These are phyloP conservation scores for Globisporangium spinosum DNA, from an alignment of 352 stramenopile species.

Conservation along the genomic window DNA sequence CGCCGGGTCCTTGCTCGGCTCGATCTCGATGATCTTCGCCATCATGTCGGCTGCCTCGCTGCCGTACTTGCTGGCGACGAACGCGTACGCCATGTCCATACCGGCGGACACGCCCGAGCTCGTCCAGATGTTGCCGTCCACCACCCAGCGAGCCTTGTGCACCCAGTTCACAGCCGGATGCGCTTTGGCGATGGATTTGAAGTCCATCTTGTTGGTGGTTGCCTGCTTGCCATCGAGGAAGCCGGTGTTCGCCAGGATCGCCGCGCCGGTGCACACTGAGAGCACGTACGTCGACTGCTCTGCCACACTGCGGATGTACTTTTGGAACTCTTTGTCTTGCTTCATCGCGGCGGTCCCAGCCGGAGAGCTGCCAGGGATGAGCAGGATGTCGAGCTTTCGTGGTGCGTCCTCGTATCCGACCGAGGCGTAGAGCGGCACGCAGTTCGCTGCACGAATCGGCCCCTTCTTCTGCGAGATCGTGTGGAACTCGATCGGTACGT, in stretches of 20 bases:
- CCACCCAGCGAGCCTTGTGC: slow-evolving; percentile 29
- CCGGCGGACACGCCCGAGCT: slow-evolving; percentile 33
- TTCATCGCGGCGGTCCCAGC: neutral
- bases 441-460: neutral
- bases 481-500: slow-evolving; percentile 34
- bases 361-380: slow-evolving; percentile 5
- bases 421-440: slow-evolving; percentile 20
- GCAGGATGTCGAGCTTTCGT: slow-evolving; percentile 14
- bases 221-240: slow-evolving; percentile 25
- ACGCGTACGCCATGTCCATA: slow-evolving; percentile 35
- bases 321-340: slow-evolving; percentile 5
- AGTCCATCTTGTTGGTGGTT: slow-evolving; percentile 27
- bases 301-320: slow-evolving; percentile 5
- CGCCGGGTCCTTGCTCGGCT: slow-evolving; percentile 7
- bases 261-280: slow-evolving; percentile 23
- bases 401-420: slow-evolving; percentile 17
- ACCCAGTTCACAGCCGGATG: slow-evolving; percentile 27
- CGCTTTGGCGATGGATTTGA: slow-evolving; percentile 6
- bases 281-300: slow-evolving; percentile 12
- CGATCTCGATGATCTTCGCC: slow-evolving; percentile 14
- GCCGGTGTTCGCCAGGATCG: slow-evolving; percentile 21
- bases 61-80: slow-evolving; percentile 19
- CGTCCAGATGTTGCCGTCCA: slow-evolving; percentile 37
- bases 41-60: slow-evolving; percentile 10
- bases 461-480: slow-evolving; percentile 34